phyloP scores from a whole-genome alignment of 495 filamentous ascomycete species.

The Acidomyces sp. region DNA sequence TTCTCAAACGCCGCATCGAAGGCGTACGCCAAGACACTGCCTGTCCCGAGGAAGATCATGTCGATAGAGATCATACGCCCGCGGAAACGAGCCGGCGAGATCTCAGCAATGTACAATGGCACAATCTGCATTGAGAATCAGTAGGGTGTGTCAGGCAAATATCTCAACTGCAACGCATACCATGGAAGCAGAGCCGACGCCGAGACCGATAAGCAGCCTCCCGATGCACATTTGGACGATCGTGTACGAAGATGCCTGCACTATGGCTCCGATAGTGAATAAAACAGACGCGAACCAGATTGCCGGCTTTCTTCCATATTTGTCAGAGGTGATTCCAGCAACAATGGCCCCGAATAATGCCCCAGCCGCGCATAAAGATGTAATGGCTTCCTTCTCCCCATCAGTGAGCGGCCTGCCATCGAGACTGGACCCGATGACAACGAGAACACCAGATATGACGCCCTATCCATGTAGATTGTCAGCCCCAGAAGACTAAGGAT shows the following conservation, averaged over 20 bases:
- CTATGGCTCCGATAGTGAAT: neutral
- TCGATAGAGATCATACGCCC: constrained; percentile 68
- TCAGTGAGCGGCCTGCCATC: constrained; percentile 68
- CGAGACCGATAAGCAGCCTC: constrained; percentile 19
- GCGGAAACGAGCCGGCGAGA: constrained; percentile 60
- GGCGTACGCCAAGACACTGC: constrained; percentile 77
- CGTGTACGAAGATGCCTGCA: neutral
- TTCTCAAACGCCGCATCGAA: constrained; percentile 53
- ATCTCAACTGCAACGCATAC: no score
- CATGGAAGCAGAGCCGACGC: constrained; percentile 49
- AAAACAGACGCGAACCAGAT: neutral
- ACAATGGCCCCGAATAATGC: neutral
- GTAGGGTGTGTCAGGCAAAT: constrained; percentile 67
- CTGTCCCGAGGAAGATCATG: constrained; percentile 67
- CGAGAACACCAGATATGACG: constrained; percentile 55
- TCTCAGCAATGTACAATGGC: constrained; percentile 71
- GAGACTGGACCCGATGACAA: constrained; percentile 48
- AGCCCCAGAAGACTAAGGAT: no score
- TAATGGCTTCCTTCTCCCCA: neutral
- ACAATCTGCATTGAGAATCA: neutral
- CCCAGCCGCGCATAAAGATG: neutral
- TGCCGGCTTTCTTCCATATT: neutral
- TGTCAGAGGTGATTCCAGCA: neutral
- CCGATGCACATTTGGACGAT: neutral
- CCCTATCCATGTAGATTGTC: no score